Evolutionary conservation across 176 grass and related monocot genomes (phyloP).

Genomic region (Miscanthus lutarioriparius): DNA sequence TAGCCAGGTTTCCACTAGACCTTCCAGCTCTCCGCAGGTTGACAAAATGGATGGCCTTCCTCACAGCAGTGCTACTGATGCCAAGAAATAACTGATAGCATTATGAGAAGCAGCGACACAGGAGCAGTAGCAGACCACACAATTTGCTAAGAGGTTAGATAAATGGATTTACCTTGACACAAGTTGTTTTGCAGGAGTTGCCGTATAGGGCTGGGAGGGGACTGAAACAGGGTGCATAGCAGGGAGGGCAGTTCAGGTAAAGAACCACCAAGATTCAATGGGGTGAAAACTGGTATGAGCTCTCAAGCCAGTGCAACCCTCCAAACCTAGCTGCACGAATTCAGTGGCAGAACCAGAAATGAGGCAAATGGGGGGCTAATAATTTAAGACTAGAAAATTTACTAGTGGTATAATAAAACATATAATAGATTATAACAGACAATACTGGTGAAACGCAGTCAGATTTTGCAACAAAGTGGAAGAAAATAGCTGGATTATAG

Average conservation of each 20-base stretch:
- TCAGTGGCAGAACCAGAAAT: not conserved
- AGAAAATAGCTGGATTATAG: too few species aligned
- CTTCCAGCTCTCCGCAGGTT: slow-evolving; percentile 36
- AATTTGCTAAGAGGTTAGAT: not conserved
- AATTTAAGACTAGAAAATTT: not conserved
- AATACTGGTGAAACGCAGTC: too few species aligned
- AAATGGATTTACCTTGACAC: slow-evolving; percentile 2
- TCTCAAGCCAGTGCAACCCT: not conserved
- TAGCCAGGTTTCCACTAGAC: slow-evolving; percentile 25
- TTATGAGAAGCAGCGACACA: not conserved
- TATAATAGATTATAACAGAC: not conserved
- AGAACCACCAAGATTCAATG: not conserved
- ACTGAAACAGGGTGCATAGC: slow-evolving; percentile 36
- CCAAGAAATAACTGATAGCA: not conserved
- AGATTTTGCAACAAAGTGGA: too few species aligned
- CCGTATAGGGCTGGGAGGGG: slow-evolving; percentile 13
- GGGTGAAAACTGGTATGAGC: not conserved
- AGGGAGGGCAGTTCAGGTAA: not conserved
- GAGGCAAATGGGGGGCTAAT: not conserved
- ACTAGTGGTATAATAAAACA: not conserved
- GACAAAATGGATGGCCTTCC: slow-evolving; percentile 9
- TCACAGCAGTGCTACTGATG: slow-evolving; percentile 41
- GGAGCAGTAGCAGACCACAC: not conserved
- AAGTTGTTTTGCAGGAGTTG: not conserved
- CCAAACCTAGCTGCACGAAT: not conserved